phyloP scores from a whole-genome alignment of 441 rosid species.

The Biscutella laevigata region DNA sequence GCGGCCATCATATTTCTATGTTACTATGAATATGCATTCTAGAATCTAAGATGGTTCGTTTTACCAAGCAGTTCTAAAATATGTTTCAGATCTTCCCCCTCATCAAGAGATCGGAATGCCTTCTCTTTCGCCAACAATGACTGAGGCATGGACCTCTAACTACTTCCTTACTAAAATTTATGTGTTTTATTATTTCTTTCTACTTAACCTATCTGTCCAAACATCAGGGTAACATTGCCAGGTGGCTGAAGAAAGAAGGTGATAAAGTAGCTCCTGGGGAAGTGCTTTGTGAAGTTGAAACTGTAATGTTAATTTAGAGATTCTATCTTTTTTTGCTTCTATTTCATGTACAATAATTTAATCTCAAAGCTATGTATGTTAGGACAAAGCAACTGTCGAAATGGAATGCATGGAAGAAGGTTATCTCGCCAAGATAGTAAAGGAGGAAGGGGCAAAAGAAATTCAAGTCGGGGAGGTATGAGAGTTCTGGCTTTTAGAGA shows the following conservation, averaged over 20 bases:
- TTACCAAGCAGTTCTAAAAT: slow-evolving; percentile 11
- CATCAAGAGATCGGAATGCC: slow-evolving; percentile 99
- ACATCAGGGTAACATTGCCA: slow-evolving; percentile 84
- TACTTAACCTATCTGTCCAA: slow-evolving; percentile 19
- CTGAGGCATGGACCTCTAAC: slow-evolving; percentile 51
- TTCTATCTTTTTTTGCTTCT: neutral
- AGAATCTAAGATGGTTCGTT: slow-evolving; percentile 2
- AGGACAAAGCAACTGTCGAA: slow-evolving; percentile 97
- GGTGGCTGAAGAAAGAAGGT: slow-evolving; percentile 98
- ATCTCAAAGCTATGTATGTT: slow-evolving; percentile 5
- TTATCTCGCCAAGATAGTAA: slow-evolving; percentile 81
- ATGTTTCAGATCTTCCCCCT: slow-evolving; percentile 74
- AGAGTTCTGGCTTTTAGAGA: slow-evolving; percentile 7
- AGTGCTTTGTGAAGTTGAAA: slow-evolving; percentile 98
- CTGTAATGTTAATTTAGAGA: slow-evolving; percentile 39
- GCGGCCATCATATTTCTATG: neutral
- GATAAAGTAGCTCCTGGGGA: slow-evolving; percentile 87
- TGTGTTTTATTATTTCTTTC: neutral
- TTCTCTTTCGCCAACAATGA: slow-evolving; percentile 96
- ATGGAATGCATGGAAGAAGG: slow-evolving; percentile 99
- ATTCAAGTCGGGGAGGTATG: slow-evolving; percentile 93
- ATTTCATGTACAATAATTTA: neutral
- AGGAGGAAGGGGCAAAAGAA: slow-evolving; percentile 78
- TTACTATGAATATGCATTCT: slow-evolving; percentile 1
- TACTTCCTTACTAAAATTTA: slow-evolving; percentile 6